Evolutionary conservation across 306 rosid genomes (phyloP).

Genomic region (Rubus parviflorus): DNA sequence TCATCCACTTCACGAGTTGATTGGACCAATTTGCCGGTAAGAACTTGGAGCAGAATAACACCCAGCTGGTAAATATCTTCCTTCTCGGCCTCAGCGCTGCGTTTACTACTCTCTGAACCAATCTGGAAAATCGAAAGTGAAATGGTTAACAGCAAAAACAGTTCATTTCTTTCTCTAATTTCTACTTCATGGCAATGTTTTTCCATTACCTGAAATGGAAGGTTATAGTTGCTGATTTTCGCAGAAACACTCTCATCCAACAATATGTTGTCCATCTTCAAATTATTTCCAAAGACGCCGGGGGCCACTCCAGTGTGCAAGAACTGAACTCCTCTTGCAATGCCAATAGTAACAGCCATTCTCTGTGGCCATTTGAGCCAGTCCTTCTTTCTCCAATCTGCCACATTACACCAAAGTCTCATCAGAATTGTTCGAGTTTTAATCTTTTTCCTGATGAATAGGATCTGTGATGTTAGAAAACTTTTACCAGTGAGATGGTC

Average conservation of each 20-base stretch:
- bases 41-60: conserved; percentile 68
- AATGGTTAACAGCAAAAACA: not conserved
- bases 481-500: conserved; percentile 64
- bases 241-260: conserved; percentile 67
- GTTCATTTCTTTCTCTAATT: not conserved
- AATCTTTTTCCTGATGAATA: not conserved
- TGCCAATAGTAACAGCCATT: conserved; percentile 65
- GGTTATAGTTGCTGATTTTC: conserved; percentile 68
- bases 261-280: conserved; percentile 61
- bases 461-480: not conserved
- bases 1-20: conserved; percentile 54
- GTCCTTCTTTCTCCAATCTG: conserved; percentile 77
- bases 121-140: conserved; percentile 29
- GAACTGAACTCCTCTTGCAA: conserved; percentile 74
- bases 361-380: conserved; percentile 89
- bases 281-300: conserved; percentile 65
- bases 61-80: conserved; percentile 86
- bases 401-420: not conserved
- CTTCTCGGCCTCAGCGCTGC: conserved; percentile 61
- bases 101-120: conserved; percentile 29
- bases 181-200: not conserved
- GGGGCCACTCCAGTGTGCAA: conserved; percentile 65
- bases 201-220: conserved; percentile 58
- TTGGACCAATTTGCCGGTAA: conserved; percentile 60
- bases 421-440: not conserved